Base-by-base conservation (phyloP, 2,329 filamentous ascomycete species). In the Aaosphaeria arxii region DNA sequence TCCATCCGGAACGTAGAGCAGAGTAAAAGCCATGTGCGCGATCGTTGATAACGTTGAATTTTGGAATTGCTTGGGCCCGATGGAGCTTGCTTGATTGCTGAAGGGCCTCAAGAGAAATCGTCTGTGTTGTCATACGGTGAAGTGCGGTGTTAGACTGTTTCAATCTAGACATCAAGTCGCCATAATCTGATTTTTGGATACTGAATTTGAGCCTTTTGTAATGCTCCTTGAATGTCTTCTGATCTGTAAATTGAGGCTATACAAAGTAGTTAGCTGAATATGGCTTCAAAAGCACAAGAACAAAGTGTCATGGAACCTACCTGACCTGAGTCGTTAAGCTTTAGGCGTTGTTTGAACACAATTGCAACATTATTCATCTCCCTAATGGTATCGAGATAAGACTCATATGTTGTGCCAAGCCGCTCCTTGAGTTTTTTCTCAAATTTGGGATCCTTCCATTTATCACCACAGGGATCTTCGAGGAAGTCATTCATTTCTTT, bases 191-290 rank as follows among this genome's bases (percentile, higher is more conserved):
- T 44, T 60, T 62, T 6, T 51, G 57, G 1, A 69, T 47, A 33
- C 59, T 64, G 43, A 68, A 66, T 6, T 51, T 55, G 1, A 67
- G 51, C 7, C 63, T 47, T 31, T 64, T 62, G 47, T 63, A 64
- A 17, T 62, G 56, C 43, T 63, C 56, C 29, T 57, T 61, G 49
- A 69, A 64, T 1, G 56, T 47, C 9, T 49, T 50, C 7, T 51
- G 40, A 2, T 63, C 47, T 1, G 52, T 46, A 31, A 65, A 57
- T 49, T 58, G 57, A 5, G 57, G 53, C 54, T 63, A 30, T n/a
- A 7, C 3, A 11, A 36, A 17, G 39, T 40, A 36, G 3, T 24
- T 36, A 36, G 33, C 33, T 9, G 9, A 36, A 9, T 24, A 24
- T 24, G 17, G 17, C 17, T 3, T 24, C 17, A 24, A 24, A 24